Evolutionary conservation across 352 stramenopile species (phyloP).

Genomic region (Elongisporangium undulatum): DNA sequence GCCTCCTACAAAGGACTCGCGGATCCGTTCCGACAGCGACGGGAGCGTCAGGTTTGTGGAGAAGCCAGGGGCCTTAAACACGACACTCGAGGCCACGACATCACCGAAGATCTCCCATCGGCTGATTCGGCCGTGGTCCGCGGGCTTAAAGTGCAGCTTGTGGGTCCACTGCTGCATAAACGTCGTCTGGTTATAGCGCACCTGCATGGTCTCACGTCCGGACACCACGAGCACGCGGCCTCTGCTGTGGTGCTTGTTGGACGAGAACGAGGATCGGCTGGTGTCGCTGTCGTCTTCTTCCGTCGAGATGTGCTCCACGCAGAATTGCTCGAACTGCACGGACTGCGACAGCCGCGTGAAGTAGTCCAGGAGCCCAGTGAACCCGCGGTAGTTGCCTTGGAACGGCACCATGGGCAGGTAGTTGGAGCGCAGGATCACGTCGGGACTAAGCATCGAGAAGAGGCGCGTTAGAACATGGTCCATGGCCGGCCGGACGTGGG

Average conservation of each 20-base stretch:
- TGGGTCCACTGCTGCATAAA: constrained; percentile 88
- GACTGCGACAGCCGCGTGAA: constrained; percentile 64
- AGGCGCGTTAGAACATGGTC: constrained; percentile 69
- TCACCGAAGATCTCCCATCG: constrained; percentile 87
- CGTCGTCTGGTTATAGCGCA: constrained; percentile 73
- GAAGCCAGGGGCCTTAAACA: constrained; percentile 75
- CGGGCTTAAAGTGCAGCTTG: constrained; percentile 80
- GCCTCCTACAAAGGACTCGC: constrained; percentile 77
- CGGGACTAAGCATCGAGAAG: constrained; percentile 72
- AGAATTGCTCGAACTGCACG: constrained; percentile 72
- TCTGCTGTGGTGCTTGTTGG: constrained; percentile 11
- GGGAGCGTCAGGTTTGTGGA: constrained; percentile 79
- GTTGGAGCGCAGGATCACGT: constrained; percentile 79
- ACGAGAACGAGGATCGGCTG: constrained; percentile 4
- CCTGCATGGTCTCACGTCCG: constrained; percentile 80
- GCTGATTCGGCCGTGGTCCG: constrained; percentile 36
- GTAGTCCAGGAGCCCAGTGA: constrained; percentile 71
- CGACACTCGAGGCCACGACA: constrained; percentile 80
- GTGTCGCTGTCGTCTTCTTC: constrained; percentile 31
- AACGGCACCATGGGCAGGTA: constrained; percentile 90
- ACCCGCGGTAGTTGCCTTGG: constrained; percentile 77
- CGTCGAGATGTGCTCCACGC: constrained; percentile 65
- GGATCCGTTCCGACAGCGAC: constrained; percentile 75
- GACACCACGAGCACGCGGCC: constrained; percentile 67
- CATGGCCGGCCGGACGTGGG: constrained; percentile 31